Conservation (phyloP, 1,139 yeast genomes). For the Nematodospora anomalae region DNA sequence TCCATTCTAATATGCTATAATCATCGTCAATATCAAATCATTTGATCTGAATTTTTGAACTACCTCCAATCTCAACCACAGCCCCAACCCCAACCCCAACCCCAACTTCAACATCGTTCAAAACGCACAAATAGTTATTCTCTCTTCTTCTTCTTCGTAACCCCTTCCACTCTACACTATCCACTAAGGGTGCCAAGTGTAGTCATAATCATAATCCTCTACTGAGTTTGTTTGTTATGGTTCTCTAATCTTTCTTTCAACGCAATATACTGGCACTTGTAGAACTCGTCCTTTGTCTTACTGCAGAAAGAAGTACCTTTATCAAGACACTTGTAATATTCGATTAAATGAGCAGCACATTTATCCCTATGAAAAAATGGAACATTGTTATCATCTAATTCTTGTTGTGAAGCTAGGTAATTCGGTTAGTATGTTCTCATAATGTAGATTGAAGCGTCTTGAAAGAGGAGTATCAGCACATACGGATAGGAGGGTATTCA, state of each 20-base stretch:
- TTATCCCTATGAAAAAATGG: constrained; percentile 50
- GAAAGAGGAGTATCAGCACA: too few relatives aligned
- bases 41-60: too few relatives aligned
- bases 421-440: neutral
- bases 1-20: neutral
- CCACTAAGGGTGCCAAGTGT: too few relatives aligned
- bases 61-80: too few relatives aligned
- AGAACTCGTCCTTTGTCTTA: constrained; percentile 45
- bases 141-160: too few relatives aligned
- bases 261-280: constrained; percentile 47
- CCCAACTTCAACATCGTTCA: too few relatives aligned
- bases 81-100: too few relatives aligned
- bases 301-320: constrained; percentile 47
- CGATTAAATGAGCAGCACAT: constrained; percentile 48
- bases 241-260: constrained; percentile 46
- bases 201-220: neutral
- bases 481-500: constrained; percentile 30
- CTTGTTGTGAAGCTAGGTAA: constrained; percentile 30
- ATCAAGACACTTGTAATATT: constrained; percentile 47
- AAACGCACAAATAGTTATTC: too few relatives aligned
- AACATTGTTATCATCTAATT: constrained; percentile 44
- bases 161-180: too few relatives aligned
- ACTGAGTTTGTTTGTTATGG: constrained; percentile 18
- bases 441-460: too few relatives aligned
- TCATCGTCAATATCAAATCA: too few relatives aligned